A percentile compares a stretch with the other conserved stretches of the same genome.
These are phyloP conservation scores for Lactifluus pinguis DNA, from an alignment of 768 basidiomycete genomes.

Conservation along the genomic window DNA sequence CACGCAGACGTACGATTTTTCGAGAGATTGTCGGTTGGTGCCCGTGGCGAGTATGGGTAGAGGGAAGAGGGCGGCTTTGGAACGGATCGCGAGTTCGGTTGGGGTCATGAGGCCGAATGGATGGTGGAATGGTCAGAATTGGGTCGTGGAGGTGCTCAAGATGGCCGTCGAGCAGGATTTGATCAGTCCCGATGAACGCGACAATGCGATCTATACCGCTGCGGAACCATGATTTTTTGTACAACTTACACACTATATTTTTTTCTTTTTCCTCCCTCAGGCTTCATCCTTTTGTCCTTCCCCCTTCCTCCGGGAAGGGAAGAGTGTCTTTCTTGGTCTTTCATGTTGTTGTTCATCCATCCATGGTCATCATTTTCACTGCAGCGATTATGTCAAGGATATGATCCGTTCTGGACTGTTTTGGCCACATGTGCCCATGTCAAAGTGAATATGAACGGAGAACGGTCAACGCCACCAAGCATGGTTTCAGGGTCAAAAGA, in stretches of 20 bases:
- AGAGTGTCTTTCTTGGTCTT: too few species aligned
- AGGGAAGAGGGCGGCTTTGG: slow-evolving; percentile 12
- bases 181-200: slow-evolving; percentile 15
- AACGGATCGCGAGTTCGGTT: slow-evolving; percentile 16
- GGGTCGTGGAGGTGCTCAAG: slow-evolving; percentile 19
- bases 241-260: background rate
- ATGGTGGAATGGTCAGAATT: slow-evolving; percentile 21
- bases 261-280: too few species aligned
- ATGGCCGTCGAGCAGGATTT: slow-evolving; percentile 16
- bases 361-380: too few species aligned
- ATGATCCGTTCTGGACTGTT: too few species aligned
- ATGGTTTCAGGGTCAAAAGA: too few species aligned
- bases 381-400: too few species aligned
- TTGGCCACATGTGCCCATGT: too few species aligned
- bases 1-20: slow-evolving; percentile 10
- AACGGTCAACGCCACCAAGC: too few species aligned
- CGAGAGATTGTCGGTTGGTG: slow-evolving; percentile 6
- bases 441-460: too few species aligned
- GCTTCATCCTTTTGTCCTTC: too few species aligned
- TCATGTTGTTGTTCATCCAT: too few species aligned
- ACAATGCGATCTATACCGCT: slow-evolving; percentile 15
- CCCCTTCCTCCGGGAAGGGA: background rate
- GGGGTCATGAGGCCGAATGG: slow-evolving; percentile 19
- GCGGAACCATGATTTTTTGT: slow-evolving; percentile 12
- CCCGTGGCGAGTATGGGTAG: slow-evolving; percentile 11